Conservation (phyloP, 257 asterid genomes). For the Jacaranda mimosifolia region DNA sequence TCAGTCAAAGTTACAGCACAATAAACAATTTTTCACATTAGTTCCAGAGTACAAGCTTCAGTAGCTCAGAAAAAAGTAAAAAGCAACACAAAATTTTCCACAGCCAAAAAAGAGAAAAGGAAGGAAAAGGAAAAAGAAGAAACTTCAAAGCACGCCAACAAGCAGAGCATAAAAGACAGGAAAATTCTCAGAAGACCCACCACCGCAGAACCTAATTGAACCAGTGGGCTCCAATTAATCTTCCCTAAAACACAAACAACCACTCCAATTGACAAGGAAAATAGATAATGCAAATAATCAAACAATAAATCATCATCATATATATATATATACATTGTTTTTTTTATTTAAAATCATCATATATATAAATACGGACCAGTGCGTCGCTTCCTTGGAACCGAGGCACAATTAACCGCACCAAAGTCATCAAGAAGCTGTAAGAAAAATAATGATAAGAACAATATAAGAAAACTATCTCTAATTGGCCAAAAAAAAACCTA, state of each 20-base stretch:
- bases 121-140: conserved; percentile 3
- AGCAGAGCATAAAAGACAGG: conserved; percentile 33
- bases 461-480: conserved; percentile 6
- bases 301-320: conserved; percentile 1
- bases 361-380: conserved; percentile 59
- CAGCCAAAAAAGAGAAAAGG: conserved; percentile 24
- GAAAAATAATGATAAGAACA: conserved; percentile 8
- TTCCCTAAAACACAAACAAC: conserved; percentile 30
- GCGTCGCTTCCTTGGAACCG: conserved; percentile 81
- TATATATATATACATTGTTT: not conserved
- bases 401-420: conserved; percentile 54
- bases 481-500: not conserved
- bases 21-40: not conserved
- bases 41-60: conserved; percentile 22
- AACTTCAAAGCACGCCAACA: conserved; percentile 29
- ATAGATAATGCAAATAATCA: not conserved
- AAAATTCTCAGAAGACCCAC: conserved; percentile 40
- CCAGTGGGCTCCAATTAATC: conserved; percentile 39
- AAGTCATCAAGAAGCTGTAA: conserved; percentile 71
- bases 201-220: conserved; percentile 26
- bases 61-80: conserved; percentile 23
- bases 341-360: no score
- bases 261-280: conserved; percentile 31
- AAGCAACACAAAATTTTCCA: conserved; percentile 37
- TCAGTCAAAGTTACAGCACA: conserved; percentile 26